phyloP scores from a whole-genome alignment of 2,329 filamentous ascomycete genomes.

The Colletotrichum kahawae region DNA sequence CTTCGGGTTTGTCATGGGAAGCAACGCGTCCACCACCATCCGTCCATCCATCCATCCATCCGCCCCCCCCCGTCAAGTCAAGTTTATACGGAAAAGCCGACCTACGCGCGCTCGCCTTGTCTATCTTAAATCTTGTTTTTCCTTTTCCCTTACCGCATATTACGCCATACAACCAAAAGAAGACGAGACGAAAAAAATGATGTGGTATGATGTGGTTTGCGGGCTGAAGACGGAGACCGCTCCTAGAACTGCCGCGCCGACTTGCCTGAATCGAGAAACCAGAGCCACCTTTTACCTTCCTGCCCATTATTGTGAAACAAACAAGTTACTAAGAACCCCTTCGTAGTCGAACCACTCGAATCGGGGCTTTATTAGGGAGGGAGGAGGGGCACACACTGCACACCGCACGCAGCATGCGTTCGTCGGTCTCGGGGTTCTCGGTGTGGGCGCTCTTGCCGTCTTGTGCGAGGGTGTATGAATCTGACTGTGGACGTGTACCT shows the following conservation, averaged over 20 bases:
- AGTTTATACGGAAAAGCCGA: not conserved
- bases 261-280: not conserved
- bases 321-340: not conserved
- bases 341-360: not conserved
- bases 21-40: not conserved
- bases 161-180: not conserved
- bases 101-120: not conserved
- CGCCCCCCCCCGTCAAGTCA: not conserved
- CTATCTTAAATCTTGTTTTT: not conserved
- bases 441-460: not conserved
- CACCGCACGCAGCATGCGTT: not conserved
- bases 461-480: not conserved
- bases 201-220: not conserved
- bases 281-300: not conserved
- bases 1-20: not conserved
- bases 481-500: not conserved
- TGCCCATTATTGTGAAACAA: not conserved
- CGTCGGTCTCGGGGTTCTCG: not conserved
- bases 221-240: not conserved
- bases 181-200: not conserved
- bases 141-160: not conserved
- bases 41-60: not conserved
- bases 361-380: not conserved
- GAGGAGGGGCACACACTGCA: not conserved
- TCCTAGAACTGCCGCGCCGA: not conserved